Evolutionary conservation across 805 yeast species (phyloP).

Genomic region (Saccharomycopsis synnaedendra): DNA sequence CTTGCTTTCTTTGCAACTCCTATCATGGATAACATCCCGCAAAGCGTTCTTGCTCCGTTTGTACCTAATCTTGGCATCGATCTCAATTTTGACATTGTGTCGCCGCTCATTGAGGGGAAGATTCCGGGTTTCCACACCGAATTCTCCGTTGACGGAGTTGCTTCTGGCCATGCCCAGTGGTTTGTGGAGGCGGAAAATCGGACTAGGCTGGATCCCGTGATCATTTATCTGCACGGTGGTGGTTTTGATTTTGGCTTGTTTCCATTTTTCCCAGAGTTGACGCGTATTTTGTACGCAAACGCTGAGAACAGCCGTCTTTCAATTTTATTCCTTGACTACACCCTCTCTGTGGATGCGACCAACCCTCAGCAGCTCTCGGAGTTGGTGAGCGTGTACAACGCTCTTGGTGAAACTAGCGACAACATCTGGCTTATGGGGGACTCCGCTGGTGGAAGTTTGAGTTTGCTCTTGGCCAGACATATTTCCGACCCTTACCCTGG

Average conservation of each 20-base stretch:
- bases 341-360: conserved; percentile 18
- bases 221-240: conserved; percentile 4
- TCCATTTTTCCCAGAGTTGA: not conserved
- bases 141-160: not conserved
- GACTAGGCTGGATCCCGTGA: conserved; percentile 1
- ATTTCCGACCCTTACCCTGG: not conserved
- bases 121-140: not conserved
- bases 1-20: too few species aligned
- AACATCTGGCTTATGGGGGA: conserved; percentile 20
- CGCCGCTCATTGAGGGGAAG: not conserved
- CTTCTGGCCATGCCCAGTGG: not conserved
- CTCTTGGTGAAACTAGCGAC: conserved; percentile 13
- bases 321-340: conserved; percentile 20
- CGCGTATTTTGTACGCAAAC: not conserved
- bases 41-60: too few species aligned
- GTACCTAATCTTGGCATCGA: too few species aligned
- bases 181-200: not conserved
- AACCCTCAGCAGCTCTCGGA: conserved; percentile 20
- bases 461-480: conserved; percentile 14
- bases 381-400: conserved; percentile 15
- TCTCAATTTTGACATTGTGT: too few species aligned
- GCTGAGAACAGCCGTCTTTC: conserved; percentile 13
- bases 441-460: conserved; percentile 22
- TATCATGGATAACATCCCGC: too few species aligned
- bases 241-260: not conserved